These are phyloP conservation scores for Protea cynaroides DNA, from an alignment of 164 flowering plant genomes.

Conservation along the genomic window DNA sequence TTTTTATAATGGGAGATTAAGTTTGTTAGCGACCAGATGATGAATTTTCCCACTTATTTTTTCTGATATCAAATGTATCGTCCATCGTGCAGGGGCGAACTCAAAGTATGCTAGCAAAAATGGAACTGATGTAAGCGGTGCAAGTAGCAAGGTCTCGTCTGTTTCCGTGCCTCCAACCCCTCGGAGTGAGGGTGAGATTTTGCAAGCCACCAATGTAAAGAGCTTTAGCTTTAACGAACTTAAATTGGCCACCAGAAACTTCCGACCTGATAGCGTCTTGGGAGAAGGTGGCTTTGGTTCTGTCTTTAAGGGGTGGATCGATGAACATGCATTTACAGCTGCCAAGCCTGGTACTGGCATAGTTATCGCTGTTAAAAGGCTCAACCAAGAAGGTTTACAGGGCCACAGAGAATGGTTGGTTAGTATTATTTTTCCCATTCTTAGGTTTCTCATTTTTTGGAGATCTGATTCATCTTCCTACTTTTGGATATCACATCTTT, in stretches of 20 bases:
- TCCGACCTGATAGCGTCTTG: constrained; percentile 80
- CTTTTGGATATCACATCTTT: background rate
- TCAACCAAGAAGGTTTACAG: constrained; percentile 68
- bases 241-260: constrained; percentile 67
- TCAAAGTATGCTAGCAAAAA: constrained; percentile 28
- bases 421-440: constrained; percentile 18
- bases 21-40: background rate
- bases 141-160: constrained; percentile 33
- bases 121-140: constrained; percentile 31
- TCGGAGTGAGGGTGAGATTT: constrained; percentile 61
- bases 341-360: constrained; percentile 69
- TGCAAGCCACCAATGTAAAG: constrained; percentile 56
- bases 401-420: constrained; percentile 93
- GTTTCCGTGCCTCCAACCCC: constrained; percentile 40
- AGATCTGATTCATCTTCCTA: background rate
- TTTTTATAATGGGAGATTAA: background rate
- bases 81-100: constrained; percentile 22
- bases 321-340: constrained; percentile 50
- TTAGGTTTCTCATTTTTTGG: background rate
- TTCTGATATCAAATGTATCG: too few species aligned
- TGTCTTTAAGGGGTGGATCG: constrained; percentile 87
- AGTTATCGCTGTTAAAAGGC: constrained; percentile 71
- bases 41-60: background rate
- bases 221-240: constrained; percentile 57
- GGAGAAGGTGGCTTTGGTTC: constrained; percentile 95